Base-by-base conservation (phyloP, 805 yeast species). In the Ogataea siamensis region DNA sequence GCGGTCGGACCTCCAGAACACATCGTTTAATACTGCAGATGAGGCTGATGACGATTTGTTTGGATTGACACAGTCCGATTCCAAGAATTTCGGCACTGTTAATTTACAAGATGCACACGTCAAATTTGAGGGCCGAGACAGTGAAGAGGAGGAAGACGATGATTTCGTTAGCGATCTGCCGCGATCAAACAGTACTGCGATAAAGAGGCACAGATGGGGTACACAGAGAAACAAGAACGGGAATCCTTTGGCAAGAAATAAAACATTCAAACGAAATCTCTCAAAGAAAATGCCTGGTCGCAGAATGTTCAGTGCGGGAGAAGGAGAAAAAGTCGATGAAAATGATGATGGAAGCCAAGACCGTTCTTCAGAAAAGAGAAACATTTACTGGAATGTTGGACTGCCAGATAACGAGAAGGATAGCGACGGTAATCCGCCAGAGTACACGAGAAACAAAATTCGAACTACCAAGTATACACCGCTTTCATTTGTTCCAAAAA, bases 381-480 rank as follows among this genome's bases (percentile, higher is more conserved):
- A 73, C 2, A 62, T 83, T 11, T 81, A 72, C 40, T 73, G 80
- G 65, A 83, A 84, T 55, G 54, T 73, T 51, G 67, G 69, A 2
- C 58, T 84, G 18, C 88, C 93, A 1, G 76, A 71, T 15, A 73
- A 73, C 24, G 62, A 71, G 58, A 34, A 76, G 14, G 81, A 80
- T 43, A 55, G 50, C 17, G 78, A 77, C 54, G 72, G 79, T 2
- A 81, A 83, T 10, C 71, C 74, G 24, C 68, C 70, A 0, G 57
- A 62, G n/a, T 91, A 84, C 56, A 79, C 94, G 8, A 74, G 96
- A 53, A 91, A 91, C 68, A 89, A 93, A 61, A 87, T 93, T 50
- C 78, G 97, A 67, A 88, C 98, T 0, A 87, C 99, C 2, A 91
- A 87, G 66, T 91, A 91, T 62, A 91, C 97, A 2, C 96, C 98